A percentile compares a stretch with the other conserved stretches of the same genome.
These are phyloP conservation scores for Pseudogymnoascus sp. DNA, from an alignment of 2,329 filamentous ascomycete species.

Conservation along the genomic window DNA sequence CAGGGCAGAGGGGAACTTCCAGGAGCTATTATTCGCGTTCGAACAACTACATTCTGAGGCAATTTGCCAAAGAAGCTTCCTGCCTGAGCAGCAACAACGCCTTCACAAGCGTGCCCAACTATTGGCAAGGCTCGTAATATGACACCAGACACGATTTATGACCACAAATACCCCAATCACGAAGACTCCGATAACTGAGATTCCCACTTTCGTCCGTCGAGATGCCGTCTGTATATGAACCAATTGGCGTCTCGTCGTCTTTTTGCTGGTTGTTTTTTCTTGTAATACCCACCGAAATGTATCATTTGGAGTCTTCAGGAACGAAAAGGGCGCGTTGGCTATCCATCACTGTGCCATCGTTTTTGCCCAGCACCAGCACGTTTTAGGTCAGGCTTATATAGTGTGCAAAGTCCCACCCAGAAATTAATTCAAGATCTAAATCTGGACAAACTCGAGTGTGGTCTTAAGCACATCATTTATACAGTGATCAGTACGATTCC, in stretches of 20 bases:
- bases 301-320: background rate
- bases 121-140: background rate
- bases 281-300: constrained; percentile 1
- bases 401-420: background rate
- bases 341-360: background rate
- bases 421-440: background rate
- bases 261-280: background rate
- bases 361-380: background rate
- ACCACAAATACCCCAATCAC: background rate
- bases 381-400: background rate
- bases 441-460: background rate
- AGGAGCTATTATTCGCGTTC: background rate
- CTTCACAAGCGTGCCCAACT: background rate
- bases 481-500: background rate
- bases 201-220: background rate
- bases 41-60: background rate
- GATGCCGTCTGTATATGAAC: constrained; percentile 3
- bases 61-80: constrained; percentile 1
- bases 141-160: background rate
- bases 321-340: background rate
- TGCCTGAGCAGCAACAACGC: background rate
- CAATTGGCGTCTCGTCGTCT: background rate
- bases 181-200: background rate
- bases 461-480: background rate
- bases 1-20: background rate